Evolutionary conservation across 139 green algal species (phyloP).

Genomic region (Edaphochlamys debaryana): DNA sequence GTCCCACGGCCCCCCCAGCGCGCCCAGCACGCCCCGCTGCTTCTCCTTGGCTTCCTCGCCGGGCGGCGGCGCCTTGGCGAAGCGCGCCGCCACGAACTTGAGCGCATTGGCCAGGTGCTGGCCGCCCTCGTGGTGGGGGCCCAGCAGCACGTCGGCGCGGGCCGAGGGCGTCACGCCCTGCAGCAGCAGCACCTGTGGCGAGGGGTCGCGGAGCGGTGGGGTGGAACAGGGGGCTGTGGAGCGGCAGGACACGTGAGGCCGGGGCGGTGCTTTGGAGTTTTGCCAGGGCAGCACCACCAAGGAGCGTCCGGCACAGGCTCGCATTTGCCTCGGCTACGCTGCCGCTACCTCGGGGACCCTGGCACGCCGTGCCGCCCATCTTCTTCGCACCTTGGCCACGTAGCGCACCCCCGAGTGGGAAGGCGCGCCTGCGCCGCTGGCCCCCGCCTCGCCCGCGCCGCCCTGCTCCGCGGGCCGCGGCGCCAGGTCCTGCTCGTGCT

Average conservation of each 20-base stretch:
- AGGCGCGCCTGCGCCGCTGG: not conserved
- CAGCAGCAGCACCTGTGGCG: conserved; percentile 70
- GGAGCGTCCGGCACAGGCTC: too few species aligned
- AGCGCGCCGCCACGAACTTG: conserved; percentile 68
- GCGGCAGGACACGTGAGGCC: too few species aligned
- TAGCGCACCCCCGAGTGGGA: conserved; percentile 34
- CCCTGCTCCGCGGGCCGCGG: too few species aligned
- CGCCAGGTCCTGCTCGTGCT: conserved; percentile 55
- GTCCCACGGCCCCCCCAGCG: conserved; percentile 73
- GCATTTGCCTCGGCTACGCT: too few species aligned
- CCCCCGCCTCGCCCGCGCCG: not conserved
- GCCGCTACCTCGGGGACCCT: too few species aligned
- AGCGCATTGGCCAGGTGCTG: conserved; percentile 57
- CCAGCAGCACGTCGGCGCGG: conserved; percentile 50
- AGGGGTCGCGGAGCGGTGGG: not conserved
- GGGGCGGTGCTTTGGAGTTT: not conserved
- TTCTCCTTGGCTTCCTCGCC: not conserved
- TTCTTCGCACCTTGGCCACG: conserved; percentile 50
- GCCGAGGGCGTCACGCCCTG: conserved; percentile 57
- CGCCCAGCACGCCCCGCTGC: conserved; percentile 61
- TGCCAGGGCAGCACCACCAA: too few species aligned
- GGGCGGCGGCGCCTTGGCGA: not conserved
- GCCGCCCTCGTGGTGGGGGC: conserved; percentile 45
- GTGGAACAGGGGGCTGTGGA: not conserved
- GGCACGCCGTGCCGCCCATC: too few species aligned